A percentile compares a stretch with the other conserved stretches of the same genome.
phyloP scores from a whole-genome alignment of 2,329 filamentous ascomycete genomes.

The Clarireedia hainanense region DNA sequence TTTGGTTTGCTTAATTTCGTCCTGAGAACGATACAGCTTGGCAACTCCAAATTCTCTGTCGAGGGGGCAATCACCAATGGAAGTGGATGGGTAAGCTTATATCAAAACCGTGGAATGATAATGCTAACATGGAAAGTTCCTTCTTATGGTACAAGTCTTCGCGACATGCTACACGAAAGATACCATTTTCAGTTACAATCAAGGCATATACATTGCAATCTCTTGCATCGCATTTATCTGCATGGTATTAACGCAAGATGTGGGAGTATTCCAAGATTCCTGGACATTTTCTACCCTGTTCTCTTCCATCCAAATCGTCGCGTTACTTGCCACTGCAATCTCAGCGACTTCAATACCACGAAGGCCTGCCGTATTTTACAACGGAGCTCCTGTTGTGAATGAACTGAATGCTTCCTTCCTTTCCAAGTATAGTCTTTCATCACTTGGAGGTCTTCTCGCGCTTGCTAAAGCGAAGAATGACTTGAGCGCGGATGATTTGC shows the following conservation, averaged over 20 bases:
- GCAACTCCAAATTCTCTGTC: neutral
- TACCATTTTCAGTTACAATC: slow-evolving; percentile 4
- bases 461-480: slow-evolving; percentile 47
- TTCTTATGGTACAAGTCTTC: slow-evolving; percentile 9
- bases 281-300: neutral
- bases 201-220: slow-evolving; percentile 1
- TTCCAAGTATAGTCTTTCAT: slow-evolving; percentile 55
- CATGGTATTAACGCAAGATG: neutral
- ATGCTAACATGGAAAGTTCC: neutral
- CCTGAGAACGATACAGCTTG: slow-evolving; percentile 42
- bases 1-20: slow-evolving; percentile 38
- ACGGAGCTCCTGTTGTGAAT: slow-evolving; percentile 51
- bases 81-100: slow-evolving; percentile 4
- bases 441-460: slow-evolving; percentile 48
- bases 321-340: slow-evolving; percentile 37
- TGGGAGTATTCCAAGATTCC: slow-evolving; percentile 26
- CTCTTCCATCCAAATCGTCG: slow-evolving; percentile 33
- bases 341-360: slow-evolving; percentile 53
- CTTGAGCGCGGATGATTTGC: slow-evolving; percentile 53
- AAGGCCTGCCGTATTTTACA: slow-evolving; percentile 54
- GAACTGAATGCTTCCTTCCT: slow-evolving; percentile 52
- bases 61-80: neutral
- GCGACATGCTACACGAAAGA: slow-evolving; percentile 10
- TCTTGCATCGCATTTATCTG: slow-evolving; percentile 3
- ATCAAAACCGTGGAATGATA: neutral